Evolutionary conservation across 495 filamentous ascomycete species (phyloP).

Genomic region (Aspergillus asperescens): DNA sequence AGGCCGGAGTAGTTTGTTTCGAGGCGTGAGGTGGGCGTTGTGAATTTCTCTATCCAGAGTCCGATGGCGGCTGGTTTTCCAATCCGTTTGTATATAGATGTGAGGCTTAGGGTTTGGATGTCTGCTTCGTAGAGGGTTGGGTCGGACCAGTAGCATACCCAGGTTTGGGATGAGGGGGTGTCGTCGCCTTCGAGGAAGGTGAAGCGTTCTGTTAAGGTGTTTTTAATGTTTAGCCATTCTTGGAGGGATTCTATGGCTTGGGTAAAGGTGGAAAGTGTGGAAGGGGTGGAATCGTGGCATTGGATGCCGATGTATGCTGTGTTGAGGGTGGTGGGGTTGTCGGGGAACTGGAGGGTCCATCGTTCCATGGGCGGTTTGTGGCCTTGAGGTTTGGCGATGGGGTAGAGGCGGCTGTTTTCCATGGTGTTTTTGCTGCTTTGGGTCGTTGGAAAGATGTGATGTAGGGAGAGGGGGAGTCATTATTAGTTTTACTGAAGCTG

Average conservation of each 20-base stretch:
- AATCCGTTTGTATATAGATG: background rate
- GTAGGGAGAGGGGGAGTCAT: too few species aligned
- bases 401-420: conserved; percentile 1
- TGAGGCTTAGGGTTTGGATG: conserved; percentile 5
- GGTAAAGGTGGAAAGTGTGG: background rate
- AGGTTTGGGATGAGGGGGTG: conserved; percentile 1
- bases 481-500: too few species aligned
- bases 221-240: background rate
- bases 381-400: conserved; percentile 3
- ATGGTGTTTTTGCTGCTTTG: too few species aligned
- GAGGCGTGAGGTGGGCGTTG: conserved; percentile 7
- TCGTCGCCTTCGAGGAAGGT: conserved; percentile 15
- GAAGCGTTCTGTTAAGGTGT: conserved; percentile 10
- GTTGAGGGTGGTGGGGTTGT: conserved; percentile 5
- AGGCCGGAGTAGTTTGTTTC: conserved; percentile 23
- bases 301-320: conserved; percentile 21
- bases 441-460: too few species aligned
- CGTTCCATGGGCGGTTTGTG: conserved; percentile 15
- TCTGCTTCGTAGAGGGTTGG: conserved; percentile 7
- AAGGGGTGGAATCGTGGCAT: background rate
- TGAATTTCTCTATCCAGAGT: conserved; percentile 19
- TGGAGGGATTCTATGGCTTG: background rate
- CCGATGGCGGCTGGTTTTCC: background rate
- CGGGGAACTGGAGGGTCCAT: conserved; percentile 9
- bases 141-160: conserved; percentile 20